These are phyloP conservation scores for Lachancea sp. DNA, from an alignment of 805 yeast genomes.

Conservation along the genomic window DNA sequence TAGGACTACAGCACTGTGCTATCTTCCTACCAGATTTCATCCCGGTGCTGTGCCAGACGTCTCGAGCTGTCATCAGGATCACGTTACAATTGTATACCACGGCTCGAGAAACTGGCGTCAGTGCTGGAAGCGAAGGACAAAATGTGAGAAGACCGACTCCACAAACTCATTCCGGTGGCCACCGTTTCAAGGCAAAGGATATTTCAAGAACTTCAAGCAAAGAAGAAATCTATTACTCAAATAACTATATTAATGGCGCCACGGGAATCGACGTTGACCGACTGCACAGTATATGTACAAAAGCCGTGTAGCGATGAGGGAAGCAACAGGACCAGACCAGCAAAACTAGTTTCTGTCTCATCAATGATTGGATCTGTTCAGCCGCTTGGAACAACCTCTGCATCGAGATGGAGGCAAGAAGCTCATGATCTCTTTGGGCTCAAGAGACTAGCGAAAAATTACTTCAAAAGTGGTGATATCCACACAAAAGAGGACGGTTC, in stretches of 20 bases:
- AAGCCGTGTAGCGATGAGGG: conserved; percentile 1
- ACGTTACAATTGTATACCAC: conserved; percentile 1
- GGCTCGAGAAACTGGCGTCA: background rate
- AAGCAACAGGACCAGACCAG: background rate
- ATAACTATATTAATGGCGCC: conserved; percentile 3
- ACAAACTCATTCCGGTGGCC: background rate
- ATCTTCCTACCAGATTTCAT: background rate
- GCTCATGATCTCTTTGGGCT: conserved; percentile 24
- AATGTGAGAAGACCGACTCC: background rate
- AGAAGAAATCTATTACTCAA: background rate
- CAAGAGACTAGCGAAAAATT: conserved; percentile 24
- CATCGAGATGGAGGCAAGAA: conserved; percentile 5
- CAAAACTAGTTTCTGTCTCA: conserved; percentile 10
- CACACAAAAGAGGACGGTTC: conserved; percentile 1
- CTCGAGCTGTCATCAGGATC: background rate
- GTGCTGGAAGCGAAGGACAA: background rate
- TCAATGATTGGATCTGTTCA: conserved; percentile 12
- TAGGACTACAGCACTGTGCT: background rate
- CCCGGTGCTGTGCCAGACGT: no score
- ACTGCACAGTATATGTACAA: conserved; percentile 3
- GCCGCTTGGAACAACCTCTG: background rate
- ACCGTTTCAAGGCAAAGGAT: conserved; percentile 3
- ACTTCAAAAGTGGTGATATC: conserved; percentile 10
- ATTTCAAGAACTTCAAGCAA: background rate
- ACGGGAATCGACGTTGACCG: background rate